Conservation (phyloP, 257 asterid genomes). For the Salvia miltiorrhiza region DNA sequence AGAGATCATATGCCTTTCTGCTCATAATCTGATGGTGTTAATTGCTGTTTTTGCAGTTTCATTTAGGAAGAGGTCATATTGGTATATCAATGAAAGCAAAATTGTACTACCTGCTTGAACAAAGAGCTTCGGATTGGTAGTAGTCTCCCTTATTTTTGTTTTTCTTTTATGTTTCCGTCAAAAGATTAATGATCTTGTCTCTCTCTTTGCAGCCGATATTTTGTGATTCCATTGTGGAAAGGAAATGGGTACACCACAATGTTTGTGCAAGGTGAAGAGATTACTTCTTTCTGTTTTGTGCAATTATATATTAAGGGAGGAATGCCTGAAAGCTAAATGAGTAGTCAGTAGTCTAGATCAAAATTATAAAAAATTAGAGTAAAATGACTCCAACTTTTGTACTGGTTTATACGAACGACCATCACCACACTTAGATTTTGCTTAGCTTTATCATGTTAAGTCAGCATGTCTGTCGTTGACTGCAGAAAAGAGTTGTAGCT, state of each 20-base stretch:
- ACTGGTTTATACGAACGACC: background rate
- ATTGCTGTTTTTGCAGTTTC: slow-evolving; percentile 53
- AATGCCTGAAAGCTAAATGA: slow-evolving; percentile 1
- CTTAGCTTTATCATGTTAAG: background rate
- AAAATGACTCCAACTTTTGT: background rate
- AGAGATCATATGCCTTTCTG: slow-evolving; percentile 7
- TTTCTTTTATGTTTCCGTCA: slow-evolving; percentile 6
- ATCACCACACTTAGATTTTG: background rate
- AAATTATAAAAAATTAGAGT: background rate
- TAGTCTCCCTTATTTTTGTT: background rate
- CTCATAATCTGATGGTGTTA: slow-evolving; percentile 6
- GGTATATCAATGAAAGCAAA: slow-evolving; percentile 76
- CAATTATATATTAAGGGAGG: background rate
- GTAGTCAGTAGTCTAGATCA: background rate
- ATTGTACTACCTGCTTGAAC: slow-evolving; percentile 60
- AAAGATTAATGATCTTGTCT: slow-evolving; percentile 8
- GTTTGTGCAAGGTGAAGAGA: slow-evolving; percentile 75
- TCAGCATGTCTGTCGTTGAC: background rate
- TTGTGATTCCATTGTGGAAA: slow-evolving; percentile 91
- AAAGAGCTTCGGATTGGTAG: slow-evolving; percentile 78
- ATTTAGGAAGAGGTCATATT: slow-evolving; percentile 95
- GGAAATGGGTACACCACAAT: slow-evolving; percentile 89
- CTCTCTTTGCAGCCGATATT: slow-evolving; percentile 62
- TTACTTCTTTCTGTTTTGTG: slow-evolving; percentile 13
- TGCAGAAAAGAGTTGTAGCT: background rate